phyloP scores from a whole-genome alignment of 2,329 filamentous ascomycete species.

The Fusarium austroafricanum region DNA sequence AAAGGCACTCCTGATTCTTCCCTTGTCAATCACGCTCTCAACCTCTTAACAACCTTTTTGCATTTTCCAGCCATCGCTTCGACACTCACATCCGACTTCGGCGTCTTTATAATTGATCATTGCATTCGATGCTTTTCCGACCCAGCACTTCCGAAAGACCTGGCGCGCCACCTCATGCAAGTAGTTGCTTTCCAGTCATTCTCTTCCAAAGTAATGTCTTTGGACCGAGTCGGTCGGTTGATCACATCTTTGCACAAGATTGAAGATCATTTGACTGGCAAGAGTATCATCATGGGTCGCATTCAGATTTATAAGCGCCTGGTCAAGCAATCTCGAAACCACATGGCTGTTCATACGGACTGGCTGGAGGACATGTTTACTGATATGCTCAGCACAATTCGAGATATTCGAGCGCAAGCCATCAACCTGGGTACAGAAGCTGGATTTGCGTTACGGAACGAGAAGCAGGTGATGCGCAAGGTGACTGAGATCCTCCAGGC shows the following conservation, averaged over 20 bases:
- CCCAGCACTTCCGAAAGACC: slow-evolving; percentile 75
- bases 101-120: slow-evolving; percentile 82
- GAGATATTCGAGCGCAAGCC: slow-evolving; percentile 80
- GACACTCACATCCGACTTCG: slow-evolving; percentile 81
- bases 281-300: slow-evolving; percentile 81
- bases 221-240: slow-evolving; percentile 75
- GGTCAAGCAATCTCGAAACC: slow-evolving; percentile 73
- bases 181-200: slow-evolving; percentile 86
- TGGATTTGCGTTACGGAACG: slow-evolving; percentile 75
- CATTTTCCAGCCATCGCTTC: slow-evolving; percentile 78
- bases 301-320: slow-evolving; percentile 83
- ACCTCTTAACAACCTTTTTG: slow-evolving; percentile 80
- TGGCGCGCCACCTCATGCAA: slow-evolving; percentile 83
- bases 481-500: slow-evolving; percentile 73
- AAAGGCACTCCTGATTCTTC: slow-evolving; percentile 71
- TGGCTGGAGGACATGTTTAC: slow-evolving; percentile 88
- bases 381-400: slow-evolving; percentile 81
- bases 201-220: slow-evolving; percentile 76
- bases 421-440: slow-evolving; percentile 80
- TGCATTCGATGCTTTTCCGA: slow-evolving; percentile 80
- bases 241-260: slow-evolving; percentile 78
- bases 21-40: slow-evolving; percentile 81
- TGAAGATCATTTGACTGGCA: slow-evolving; percentile 79
- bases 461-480: slow-evolving; percentile 73
- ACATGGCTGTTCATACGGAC: slow-evolving; percentile 77